phyloP scores from a whole-genome alignment of 345 rosid genomes.

The Excoecaria cochinchinensis region DNA sequence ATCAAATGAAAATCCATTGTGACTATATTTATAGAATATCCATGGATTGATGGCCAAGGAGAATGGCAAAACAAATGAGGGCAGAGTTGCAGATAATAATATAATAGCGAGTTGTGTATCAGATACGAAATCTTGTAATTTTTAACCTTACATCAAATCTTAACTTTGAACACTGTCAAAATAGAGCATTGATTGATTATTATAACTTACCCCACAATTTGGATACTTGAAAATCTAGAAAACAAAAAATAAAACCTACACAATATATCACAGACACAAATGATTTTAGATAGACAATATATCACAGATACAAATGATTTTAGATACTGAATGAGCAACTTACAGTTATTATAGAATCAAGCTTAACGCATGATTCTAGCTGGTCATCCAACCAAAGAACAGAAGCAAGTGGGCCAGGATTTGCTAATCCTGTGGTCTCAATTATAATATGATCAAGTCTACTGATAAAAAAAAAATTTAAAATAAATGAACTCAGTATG shows the following conservation, averaged over 20 bases:
- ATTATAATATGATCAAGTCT: conserved; percentile 92
- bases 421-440: conserved; percentile 98
- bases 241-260: background rate
- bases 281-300: background rate
- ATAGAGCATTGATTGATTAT: background rate
- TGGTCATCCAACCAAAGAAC: conserved; percentile 97
- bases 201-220: background rate
- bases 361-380: conserved; percentile 82
- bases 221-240: background rate
- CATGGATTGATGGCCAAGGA: background rate
- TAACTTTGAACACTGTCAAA: background rate
- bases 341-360: conserved; percentile 88
- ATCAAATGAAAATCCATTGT: background rate
- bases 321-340: conserved; percentile 20
- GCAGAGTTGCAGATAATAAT: background rate
- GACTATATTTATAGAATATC: too few species aligned
- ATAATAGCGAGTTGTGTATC: background rate
- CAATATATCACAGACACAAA: background rate
- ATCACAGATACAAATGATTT: background rate
- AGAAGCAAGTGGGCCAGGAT: conserved; percentile 93
- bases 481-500: background rate
- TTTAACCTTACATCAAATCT: background rate
- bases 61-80: background rate
- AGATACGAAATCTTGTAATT: background rate
- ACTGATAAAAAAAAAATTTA: conserved; percentile 16